These are phyloP conservation scores for Aspergillus sp. DNA, from an alignment of 2,329 filamentous ascomycete species.

Conservation along the genomic window DNA sequence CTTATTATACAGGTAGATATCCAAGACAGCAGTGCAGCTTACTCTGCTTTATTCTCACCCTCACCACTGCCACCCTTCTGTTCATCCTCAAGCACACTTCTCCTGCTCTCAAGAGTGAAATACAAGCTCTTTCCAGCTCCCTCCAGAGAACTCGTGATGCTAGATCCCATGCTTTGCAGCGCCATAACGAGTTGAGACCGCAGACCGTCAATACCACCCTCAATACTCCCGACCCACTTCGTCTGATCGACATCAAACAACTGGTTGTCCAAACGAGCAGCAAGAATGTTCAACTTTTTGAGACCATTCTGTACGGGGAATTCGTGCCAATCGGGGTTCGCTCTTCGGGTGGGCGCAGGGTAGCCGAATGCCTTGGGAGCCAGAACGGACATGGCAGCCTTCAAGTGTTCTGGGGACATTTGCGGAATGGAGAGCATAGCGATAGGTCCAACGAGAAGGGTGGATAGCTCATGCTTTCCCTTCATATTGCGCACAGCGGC, in stretches of 20 bases:
- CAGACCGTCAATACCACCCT: conserved; percentile 77
- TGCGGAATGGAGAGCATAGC: conserved; percentile 76
- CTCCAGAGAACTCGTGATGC: conserved; percentile 76
- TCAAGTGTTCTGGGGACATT: conserved; percentile 81
- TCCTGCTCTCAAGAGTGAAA: conserved; percentile 81
- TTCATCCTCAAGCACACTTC: conserved; percentile 77
- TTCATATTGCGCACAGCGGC: conserved; percentile 50
- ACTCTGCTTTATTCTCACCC: conserved; percentile 34
- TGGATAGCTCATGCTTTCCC: conserved; percentile 63
- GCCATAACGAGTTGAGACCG: conserved; percentile 77
- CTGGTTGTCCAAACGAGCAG: conserved; percentile 81
- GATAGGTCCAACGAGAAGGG: conserved; percentile 78
- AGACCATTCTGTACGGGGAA: conserved; percentile 74
- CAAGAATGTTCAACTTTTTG: conserved; percentile 82
- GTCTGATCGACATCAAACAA: conserved; percentile 74
- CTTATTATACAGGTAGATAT: conserved; percentile 37
- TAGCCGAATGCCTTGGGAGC: conserved; percentile 70
- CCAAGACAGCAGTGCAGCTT: conserved; percentile 12
- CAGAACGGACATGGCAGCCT: conserved; percentile 75
- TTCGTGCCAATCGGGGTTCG: conserved; percentile 80
- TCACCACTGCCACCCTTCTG: conserved; percentile 34
- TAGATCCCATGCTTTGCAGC: conserved; percentile 76
- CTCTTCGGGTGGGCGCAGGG: conserved; percentile 72
- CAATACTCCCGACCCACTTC: conserved; percentile 72
- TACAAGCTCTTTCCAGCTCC: conserved; percentile 78